Percentiles rank a stretch among this genome's conserved stretches.
Conservation (phyloP, 2,329 filamentous ascomycete genomes). For the Hymenoscyphus albidus region DNA sequence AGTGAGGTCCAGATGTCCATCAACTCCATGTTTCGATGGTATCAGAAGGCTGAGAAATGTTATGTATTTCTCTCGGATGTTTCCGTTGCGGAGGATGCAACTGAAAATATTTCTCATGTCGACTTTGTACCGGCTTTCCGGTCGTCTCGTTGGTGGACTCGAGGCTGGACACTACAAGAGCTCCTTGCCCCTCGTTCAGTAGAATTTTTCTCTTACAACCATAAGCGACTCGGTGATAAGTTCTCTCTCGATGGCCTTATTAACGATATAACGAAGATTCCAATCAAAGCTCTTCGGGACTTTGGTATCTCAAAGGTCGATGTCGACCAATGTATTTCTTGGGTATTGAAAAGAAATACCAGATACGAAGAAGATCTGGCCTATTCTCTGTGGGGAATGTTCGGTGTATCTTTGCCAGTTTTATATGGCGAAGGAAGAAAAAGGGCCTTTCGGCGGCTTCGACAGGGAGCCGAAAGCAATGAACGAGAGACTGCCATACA, state of each 20-base stretch:
- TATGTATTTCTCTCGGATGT: background rate
- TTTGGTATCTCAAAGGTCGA: background rate
- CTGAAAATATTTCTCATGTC: background rate
- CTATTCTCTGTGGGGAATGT: slow-evolving; percentile 5
- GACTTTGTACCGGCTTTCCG: background rate
- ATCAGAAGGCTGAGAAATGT: background rate
- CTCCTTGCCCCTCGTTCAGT: background rate
- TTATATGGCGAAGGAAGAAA: background rate
- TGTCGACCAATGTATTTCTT: background rate
- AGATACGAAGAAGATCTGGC: slow-evolving; percentile 1
- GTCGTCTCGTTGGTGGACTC: background rate
- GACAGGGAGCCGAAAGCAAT: background rate
- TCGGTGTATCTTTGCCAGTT: background rate
- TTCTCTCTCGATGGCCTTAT: background rate
- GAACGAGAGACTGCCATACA: background rate
- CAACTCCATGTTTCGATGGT: background rate
- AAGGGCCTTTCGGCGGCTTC: background rate
- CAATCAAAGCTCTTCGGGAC: background rate
- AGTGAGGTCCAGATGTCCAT: background rate
- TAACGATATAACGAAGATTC: background rate
- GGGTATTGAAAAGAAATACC: background rate
- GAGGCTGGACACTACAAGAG: slow-evolving; percentile 4
- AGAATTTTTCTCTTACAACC: background rate
- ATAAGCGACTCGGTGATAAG: background rate
- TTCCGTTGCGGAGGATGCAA: background rate